phyloP scores from a whole-genome alignment of 1,139 yeast genomes.

The Pichia norvegensis region DNA sequence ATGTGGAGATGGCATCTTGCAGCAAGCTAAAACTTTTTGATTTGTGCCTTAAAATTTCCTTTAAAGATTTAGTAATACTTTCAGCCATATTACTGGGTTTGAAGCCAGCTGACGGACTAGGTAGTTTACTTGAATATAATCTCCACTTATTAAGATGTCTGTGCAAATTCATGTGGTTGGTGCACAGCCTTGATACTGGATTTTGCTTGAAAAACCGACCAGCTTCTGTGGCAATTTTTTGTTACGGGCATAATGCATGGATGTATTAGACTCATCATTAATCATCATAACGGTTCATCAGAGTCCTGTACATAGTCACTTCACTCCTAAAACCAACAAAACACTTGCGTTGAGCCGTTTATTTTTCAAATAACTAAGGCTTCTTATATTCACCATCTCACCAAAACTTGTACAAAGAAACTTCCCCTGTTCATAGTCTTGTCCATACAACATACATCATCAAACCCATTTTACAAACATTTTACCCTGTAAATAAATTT shows the following conservation, averaged over 20 bases:
- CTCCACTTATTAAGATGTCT: no score
- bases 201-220: neutral
- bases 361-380: neutral
- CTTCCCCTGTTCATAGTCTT: neutral
- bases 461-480: neutral
- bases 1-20: neutral
- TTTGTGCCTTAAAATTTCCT: neutral
- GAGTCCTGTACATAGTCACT: slow-evolving; percentile 10
- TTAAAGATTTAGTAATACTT: neutral
- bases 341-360: no score
- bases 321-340: neutral
- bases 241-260: no score
- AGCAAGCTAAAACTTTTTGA: neutral
- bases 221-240: neutral
- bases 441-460: no score
- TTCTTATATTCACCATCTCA: neutral
- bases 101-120: neutral
- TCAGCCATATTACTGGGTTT: neutral
- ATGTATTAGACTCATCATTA: no score
- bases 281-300: neutral
- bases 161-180: neutral
- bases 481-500: neutral
- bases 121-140: no score
- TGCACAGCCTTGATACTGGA: neutral
- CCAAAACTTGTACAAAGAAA: neutral